These are phyloP conservation scores for Ustilago hordei DNA, from an alignment of 1,284 basidiomycete species.

Conservation along the genomic window DNA sequence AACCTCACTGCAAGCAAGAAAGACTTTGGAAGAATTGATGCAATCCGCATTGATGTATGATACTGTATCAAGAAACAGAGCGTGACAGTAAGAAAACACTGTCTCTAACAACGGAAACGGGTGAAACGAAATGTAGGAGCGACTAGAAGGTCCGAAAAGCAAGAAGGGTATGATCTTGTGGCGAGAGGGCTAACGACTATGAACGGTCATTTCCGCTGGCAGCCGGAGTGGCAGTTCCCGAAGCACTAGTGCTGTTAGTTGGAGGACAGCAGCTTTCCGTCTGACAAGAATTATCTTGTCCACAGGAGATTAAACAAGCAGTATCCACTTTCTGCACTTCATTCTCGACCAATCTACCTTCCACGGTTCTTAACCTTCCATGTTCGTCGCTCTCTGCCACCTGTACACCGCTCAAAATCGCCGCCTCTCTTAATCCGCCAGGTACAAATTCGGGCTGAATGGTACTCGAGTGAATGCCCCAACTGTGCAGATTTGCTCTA, in stretches of 20 bases:
- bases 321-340: conserved; percentile 58
- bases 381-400: conserved; percentile 58
- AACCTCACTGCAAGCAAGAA: too few relatives aligned
- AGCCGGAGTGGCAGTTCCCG: conserved; percentile 17
- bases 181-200: not conserved
- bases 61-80: too few relatives aligned
- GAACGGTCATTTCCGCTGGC: conserved; percentile 13
- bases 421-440: conserved; percentile 63
- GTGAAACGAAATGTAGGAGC: too few relatives aligned
- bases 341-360: conserved; percentile 60
- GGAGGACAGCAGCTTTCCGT: conserved; percentile 64
- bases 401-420: conserved; percentile 58
- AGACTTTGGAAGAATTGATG: too few relatives aligned
- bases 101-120: not conserved
- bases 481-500: conserved; percentile 83
- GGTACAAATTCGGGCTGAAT: conserved; percentile 69
- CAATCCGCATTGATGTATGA: too few relatives aligned
- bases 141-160: not conserved
- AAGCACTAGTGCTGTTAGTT: not conserved
- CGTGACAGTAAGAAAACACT: too few relatives aligned
- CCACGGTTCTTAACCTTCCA: conserved; percentile 56
- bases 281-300: conserved; percentile 57
- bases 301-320: conserved; percentile 64
- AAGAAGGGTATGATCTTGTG: not conserved
- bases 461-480: conserved; percentile 86